Evolutionary conservation across 2,329 filamentous ascomycete genomes (phyloP).

Genomic region (Pestalotiopsis fici): DNA sequence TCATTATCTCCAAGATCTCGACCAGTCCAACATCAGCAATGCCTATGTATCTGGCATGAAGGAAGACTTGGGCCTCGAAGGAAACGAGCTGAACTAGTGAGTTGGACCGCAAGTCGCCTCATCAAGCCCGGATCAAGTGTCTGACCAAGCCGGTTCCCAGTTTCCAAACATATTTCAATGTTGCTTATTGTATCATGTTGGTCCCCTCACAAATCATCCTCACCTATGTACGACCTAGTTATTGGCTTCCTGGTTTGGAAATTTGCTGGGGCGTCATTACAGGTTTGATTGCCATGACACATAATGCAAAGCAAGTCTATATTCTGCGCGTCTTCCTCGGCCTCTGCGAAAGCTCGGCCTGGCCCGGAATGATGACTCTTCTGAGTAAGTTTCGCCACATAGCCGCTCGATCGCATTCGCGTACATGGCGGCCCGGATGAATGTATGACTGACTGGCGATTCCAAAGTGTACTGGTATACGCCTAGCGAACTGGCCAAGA

Average conservation of each 20-base stretch:
- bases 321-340: constrained; percentile 40
- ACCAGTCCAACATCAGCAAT: constrained; percentile 32
- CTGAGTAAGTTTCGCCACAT: constrained; percentile 27
- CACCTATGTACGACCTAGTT: constrained; percentile 35
- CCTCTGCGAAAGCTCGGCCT: constrained; percentile 38
- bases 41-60: constrained; percentile 39
- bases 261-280: constrained; percentile 35
- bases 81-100: constrained; percentile 24
- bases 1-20: constrained; percentile 26
- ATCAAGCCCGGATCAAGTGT: not conserved
- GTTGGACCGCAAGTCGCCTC: not conserved
- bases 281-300: constrained; percentile 30
- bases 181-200: constrained; percentile 35
- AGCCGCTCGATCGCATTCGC: not conserved
- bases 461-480: constrained; percentile 41
- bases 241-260: constrained; percentile 34
- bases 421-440: not conserved
- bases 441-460: not conserved
- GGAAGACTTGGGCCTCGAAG: constrained; percentile 12
- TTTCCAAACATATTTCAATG: constrained; percentile 34
- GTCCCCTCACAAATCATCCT: constrained; percentile 37
- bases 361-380: constrained; percentile 45
- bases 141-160: constrained; percentile 13
- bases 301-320: constrained; percentile 35
- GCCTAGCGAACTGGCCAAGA: constrained; percentile 46